A percentile compares a stretch with the other conserved stretches of the same genome.
Evolutionary conservation across 208 protist species (phyloP).

Genomic region (Phytomonas sp.): DNA sequence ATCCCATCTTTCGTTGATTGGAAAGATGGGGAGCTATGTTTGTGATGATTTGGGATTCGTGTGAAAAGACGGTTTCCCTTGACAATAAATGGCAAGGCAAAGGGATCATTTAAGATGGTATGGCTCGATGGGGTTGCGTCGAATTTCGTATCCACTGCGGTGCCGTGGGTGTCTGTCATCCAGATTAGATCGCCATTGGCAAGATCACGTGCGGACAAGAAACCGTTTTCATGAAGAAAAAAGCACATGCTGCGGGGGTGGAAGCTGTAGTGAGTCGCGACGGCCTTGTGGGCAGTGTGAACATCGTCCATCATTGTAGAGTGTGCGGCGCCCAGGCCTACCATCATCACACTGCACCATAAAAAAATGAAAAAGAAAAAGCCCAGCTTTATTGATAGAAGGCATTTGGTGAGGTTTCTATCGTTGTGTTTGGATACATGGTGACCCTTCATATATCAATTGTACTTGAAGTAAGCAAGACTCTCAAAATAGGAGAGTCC

Average conservation of each 20-base stretch:
- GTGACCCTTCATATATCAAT: neutral
- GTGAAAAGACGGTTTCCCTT: conserved; percentile 59
- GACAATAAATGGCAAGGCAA: conserved; percentile 63
- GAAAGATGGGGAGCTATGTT: neutral
- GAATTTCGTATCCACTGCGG: conserved; percentile 19
- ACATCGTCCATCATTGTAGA: neutral
- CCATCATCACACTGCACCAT: neutral
- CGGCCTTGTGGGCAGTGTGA: neutral
- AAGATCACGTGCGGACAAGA: conserved; percentile 33
- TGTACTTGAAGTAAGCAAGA: conserved; percentile 3
- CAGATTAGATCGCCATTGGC: conserved; percentile 26
- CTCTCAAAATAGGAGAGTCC: neutral
- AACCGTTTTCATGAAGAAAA: conserved; percentile 35
- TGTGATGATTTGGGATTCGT: conserved; percentile 15
- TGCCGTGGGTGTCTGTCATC: conserved; percentile 25
- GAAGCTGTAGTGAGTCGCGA: conserved; percentile 35
- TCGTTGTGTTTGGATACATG: too few species aligned
- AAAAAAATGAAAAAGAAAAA: neutral
- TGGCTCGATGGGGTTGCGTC: conserved; percentile 18
- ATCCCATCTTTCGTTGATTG: neutral
- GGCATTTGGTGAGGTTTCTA: too few species aligned
- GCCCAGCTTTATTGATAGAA: neutral
- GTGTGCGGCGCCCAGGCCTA: neutral
- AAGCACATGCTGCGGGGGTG: conserved; percentile 26
- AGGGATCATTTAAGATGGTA: conserved; percentile 24